phyloP scores from a whole-genome alignment of 257 asterid genomes.

The Nicotiana obtusifolia region DNA sequence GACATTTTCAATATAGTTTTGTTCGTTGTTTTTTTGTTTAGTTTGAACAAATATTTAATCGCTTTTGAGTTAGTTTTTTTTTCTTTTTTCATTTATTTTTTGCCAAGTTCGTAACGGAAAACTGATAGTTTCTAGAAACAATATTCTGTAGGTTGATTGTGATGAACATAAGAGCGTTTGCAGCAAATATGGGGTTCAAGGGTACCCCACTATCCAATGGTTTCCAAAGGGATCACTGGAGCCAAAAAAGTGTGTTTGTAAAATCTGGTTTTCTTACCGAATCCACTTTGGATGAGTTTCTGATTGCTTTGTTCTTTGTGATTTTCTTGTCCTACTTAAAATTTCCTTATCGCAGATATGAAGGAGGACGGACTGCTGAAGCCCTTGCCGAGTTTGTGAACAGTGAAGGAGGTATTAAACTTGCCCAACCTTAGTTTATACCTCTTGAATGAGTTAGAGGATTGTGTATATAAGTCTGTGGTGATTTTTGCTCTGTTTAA shows the following conservation, averaged over 20 bases:
- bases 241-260: conserved; percentile 66
- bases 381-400: conserved; percentile 79
- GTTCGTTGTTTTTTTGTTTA: background rate
- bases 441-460: background rate
- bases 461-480: background rate
- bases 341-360: conserved; percentile 43
- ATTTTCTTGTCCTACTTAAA: background rate
- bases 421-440: conserved; percentile 2
- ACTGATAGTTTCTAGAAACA: background rate
- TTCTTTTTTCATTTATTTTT: background rate
- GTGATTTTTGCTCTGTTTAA: background rate
- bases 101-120: background rate
- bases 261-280: background rate
- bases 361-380: conserved; percentile 75
- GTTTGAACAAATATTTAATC: background rate
- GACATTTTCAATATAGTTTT: background rate
- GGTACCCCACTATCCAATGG: conserved; percentile 96
- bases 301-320: conserved; percentile 1
- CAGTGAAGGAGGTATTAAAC: conserved; percentile 64
- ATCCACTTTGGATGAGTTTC: background rate
- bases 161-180: conserved; percentile 87
- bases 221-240: conserved; percentile 90
- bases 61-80: background rate
- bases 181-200: conserved; percentile 77
- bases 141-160: conserved; percentile 69